A percentile compares a stretch with the other conserved stretches of the same genome.
phyloP scores from a whole-genome alignment of 176 grass and related monocot species.

The Triticum aestivum region DNA sequence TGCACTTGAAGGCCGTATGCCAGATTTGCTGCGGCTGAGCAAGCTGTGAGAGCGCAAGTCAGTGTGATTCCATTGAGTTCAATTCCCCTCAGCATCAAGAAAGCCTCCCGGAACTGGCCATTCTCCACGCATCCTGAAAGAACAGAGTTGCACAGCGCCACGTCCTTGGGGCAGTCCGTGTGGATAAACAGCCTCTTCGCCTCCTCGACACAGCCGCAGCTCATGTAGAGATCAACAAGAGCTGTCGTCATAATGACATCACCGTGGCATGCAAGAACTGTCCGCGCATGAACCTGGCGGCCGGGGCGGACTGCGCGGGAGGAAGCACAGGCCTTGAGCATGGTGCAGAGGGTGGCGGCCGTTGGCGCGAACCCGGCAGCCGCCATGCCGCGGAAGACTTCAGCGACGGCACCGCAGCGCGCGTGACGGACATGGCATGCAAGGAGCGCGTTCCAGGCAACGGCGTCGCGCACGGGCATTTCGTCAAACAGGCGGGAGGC shows the following conservation, averaged over 20 bases:
- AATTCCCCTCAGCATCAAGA: conserved; percentile 29
- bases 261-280: conserved; percentile 6
- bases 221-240: conserved; percentile 62
- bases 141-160: conserved; percentile 41
- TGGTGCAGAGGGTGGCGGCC: conserved; percentile 45
- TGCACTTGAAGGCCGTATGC: conserved; percentile 45
- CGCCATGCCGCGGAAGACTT: conserved; percentile 37
- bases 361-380: conserved; percentile 24
- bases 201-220: conserved; percentile 47
- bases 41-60: conserved; percentile 52
- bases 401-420: conserved; percentile 5
- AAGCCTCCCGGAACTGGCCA: conserved; percentile 39
- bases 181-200: conserved; percentile 35
- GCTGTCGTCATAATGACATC: conserved; percentile 42
- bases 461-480: conserved; percentile 49
- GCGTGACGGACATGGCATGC: conserved; percentile 46
- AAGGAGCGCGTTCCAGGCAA: conserved; percentile 67
- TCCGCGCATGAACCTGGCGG: conserved; percentile 51
- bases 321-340: conserved; percentile 51
- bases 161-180: conserved; percentile 38
- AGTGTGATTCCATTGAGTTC: conserved; percentile 35
- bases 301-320: conserved; percentile 30
- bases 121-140: conserved; percentile 56
- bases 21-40: conserved; percentile 36
- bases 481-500: conserved; percentile 58